These are phyloP conservation scores for Penstemon barbatus DNA, from an alignment of 257 asterid species.

Conservation along the genomic window DNA sequence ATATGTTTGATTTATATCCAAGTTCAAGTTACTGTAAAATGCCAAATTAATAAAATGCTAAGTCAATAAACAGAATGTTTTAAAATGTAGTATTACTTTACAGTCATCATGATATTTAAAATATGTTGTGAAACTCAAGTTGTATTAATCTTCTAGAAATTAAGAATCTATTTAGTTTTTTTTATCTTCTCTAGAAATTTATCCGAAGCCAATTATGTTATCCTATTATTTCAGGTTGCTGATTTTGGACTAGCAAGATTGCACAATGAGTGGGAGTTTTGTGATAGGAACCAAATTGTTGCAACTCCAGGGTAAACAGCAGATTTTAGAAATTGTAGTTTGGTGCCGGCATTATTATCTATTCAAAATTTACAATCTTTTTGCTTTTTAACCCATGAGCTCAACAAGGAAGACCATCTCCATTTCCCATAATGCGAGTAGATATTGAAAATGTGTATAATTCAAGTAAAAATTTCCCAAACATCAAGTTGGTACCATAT, in stretches of 20 bases:
- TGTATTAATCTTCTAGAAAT: neutral
- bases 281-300: constrained; percentile 46
- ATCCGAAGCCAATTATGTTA: constrained; percentile 9
- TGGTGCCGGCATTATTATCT: neutral
- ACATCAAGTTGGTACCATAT: neutral
- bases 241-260: constrained; percentile 86
- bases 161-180: neutral
- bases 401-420: neutral
- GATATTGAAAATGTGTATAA: neutral
- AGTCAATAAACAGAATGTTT: neutral
- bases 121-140: neutral
- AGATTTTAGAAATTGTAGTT: neutral
- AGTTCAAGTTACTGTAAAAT: too few species aligned
- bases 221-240: constrained; percentile 56
- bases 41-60: neutral
- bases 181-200: neutral
- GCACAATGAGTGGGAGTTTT: constrained; percentile 66
- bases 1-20: neutral
- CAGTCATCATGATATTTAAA: neutral
- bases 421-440: neutral
- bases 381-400: neutral
- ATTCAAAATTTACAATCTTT: neutral
- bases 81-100: constrained; percentile 3
- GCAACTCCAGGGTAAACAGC: constrained; percentile 62
- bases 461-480: neutral